A percentile compares a stretch with the other conserved stretches of the same genome.
These are phyloP conservation scores for Aspergillus kassunensis DNA, from an alignment of 495 filamentous ascomycete species.

Conservation along the genomic window DNA sequence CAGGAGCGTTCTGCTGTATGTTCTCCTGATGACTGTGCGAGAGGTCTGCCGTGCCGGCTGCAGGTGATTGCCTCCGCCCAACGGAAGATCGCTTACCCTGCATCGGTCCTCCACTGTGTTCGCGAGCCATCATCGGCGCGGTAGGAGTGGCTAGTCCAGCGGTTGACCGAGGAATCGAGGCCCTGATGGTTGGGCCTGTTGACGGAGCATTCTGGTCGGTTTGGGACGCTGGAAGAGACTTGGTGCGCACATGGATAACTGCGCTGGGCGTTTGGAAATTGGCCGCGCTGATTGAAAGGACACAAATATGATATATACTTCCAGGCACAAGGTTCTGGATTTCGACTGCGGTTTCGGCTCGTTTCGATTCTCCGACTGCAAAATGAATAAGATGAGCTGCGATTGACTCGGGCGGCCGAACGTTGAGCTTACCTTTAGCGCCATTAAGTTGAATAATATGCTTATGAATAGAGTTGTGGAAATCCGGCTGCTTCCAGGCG, in stretches of 20 bases:
- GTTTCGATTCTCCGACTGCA: conserved; percentile 79
- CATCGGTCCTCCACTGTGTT: conserved; percentile 54
- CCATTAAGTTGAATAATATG: conserved; percentile 93
- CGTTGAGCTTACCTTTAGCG: conserved; percentile 63
- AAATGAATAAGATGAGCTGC: conserved; percentile 7
- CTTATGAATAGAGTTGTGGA: conserved; percentile 73
- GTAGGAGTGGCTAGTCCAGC: conserved; percentile 51
- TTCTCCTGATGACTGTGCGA: conserved; percentile 32
- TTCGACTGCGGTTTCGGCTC: conserved; percentile 82
- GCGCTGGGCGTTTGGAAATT: conserved; percentile 88
- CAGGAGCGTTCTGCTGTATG: conserved; percentile 28
- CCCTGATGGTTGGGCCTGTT: conserved; percentile 38
- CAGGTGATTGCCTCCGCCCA: conserved; percentile 75
- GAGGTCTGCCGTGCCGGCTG: conserved; percentile 53
- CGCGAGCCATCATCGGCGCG: conserved; percentile 56
- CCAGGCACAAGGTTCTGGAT: conserved; percentile 80
- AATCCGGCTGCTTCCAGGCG: conserved; percentile 80
- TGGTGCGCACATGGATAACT: conserved; percentile 75
- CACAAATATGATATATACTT: conserved; percentile 86
- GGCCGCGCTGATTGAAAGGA: conserved; percentile 80
- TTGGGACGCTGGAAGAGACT: conserved; percentile 51
- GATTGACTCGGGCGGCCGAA: neutral
- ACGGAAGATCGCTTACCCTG: conserved; percentile 60
- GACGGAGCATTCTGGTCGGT: conserved; percentile 47
- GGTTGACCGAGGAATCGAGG: conserved; percentile 44